Evolutionary conservation across 345 rosid genomes (phyloP).

Genomic region (Murraya paniculata): DNA sequence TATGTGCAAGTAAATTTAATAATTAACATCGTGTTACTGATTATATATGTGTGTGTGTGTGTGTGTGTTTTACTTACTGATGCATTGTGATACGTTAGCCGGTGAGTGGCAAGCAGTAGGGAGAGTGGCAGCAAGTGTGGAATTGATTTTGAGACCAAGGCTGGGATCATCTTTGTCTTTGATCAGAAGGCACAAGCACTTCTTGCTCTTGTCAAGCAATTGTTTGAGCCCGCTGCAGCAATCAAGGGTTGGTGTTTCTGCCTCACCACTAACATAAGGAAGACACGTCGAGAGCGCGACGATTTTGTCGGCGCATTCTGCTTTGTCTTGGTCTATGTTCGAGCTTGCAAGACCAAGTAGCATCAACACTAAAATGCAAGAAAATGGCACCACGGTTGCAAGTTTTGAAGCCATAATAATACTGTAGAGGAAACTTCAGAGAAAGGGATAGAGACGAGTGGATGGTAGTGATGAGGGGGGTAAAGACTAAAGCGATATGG

Average conservation of each 20-base stretch:
- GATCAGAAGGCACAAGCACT: slow-evolving; percentile 68
- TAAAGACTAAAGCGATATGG: too few species aligned
- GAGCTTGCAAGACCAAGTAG: slow-evolving; percentile 35
- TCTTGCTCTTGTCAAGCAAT: slow-evolving; percentile 56
- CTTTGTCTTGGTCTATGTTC: slow-evolving; percentile 54
- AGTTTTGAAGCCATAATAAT: slow-evolving; percentile 6
- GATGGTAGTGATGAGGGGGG: neutral
- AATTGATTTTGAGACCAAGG: slow-evolving; percentile 67
- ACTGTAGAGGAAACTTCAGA: neutral
- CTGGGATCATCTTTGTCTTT: slow-evolving; percentile 67
- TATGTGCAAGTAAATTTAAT: neutral
- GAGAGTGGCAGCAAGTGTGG: slow-evolving; percentile 58
- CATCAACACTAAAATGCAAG: slow-evolving; percentile 18
- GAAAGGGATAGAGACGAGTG: neutral
- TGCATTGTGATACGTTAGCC: slow-evolving; percentile 52
- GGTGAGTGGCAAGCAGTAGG: slow-evolving; percentile 54
- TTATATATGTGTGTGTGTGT: too few species aligned
- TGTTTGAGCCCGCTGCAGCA: slow-evolving; percentile 70
- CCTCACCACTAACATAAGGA: slow-evolving; percentile 64
- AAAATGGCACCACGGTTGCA: neutral
- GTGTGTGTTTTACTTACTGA: slow-evolving; percentile 35
- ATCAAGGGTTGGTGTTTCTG: slow-evolving; percentile 59
- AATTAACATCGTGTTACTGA: too few species aligned
- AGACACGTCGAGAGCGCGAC: slow-evolving; percentile 57
- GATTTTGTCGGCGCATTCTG: slow-evolving; percentile 58